These are phyloP conservation scores for Dendrobium chrysotoxum DNA, from an alignment of 106 monocot genomes.

Conservation along the genomic window DNA sequence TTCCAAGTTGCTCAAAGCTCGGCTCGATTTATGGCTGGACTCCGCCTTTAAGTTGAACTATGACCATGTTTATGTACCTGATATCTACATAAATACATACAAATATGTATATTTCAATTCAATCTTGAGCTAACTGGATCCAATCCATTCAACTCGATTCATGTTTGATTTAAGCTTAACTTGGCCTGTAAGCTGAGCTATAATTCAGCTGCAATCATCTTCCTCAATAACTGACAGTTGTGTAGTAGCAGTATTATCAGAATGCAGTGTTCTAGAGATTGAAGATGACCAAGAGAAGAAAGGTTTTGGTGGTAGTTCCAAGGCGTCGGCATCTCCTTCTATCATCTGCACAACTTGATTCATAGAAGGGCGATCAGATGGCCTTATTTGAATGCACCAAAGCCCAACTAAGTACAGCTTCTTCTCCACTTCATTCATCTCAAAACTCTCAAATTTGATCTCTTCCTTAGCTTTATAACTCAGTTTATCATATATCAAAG, in stretches of 20 bases:
- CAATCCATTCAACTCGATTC: no score
- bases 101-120: no score
- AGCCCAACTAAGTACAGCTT: conserved; percentile 15
- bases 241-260: not conserved
- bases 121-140: no score
- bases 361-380: conserved; percentile 12
- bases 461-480: not conserved
- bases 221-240: not conserved
- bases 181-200: not conserved
- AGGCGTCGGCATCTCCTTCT: not conserved
- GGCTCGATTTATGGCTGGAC: no score
- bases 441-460: not conserved
- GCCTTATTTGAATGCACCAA: conserved; percentile 20
- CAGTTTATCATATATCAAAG: conserved; percentile 18
- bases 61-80: no score
- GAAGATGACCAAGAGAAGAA: not conserved
- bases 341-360: conserved; percentile 13
- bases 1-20: no score
- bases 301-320: conserved; percentile 17
- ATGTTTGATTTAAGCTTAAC: no score
- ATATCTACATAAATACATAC: no score
- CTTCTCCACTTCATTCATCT: conserved; percentile 6
- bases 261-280: not conserved
- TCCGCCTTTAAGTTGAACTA: no score
- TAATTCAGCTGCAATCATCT: not conserved